Evolutionary conservation across 1,284 basidiomycete genomes (phyloP), one percentile per base, ranked within the genome.

Genomic region (Phylloboletellus chloephorus): DNA sequence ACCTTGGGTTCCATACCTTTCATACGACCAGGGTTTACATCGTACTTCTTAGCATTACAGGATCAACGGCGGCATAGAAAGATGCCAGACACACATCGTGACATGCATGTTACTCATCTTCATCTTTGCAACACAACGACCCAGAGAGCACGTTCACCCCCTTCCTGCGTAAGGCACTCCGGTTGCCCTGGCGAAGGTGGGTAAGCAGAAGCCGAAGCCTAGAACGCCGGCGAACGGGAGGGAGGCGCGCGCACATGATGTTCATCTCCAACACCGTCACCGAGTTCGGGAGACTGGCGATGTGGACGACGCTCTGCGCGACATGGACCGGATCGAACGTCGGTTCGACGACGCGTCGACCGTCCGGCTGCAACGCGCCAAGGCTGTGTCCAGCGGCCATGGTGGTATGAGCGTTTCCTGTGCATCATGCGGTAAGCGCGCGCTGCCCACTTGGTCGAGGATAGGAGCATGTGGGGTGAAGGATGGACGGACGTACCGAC

Each of bases 191-290:
- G 26, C 19, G 30, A 13, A 17, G 33, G 16, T 2, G 15, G 3
- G 19, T n/a, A n/a, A n/a, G n/a, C n/a, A n/a, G n/a, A n/a, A n/a
- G n/a, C n/a, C n/a, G n/a, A n/a, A n/a, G n/a, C n/a, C n/a, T n/a
- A n/a, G n/a, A n/a, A n/a, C n/a, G n/a, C n/a, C n/a, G n/a, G n/a
- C n/a, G n/a, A n/a, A n/a, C n/a, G n/a, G n/a, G 21, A 31, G 12
- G 24, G 10, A 10, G 29, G 29, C 33, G 41, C 4, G 69, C 83
- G 51, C 52, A 87, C 86, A 88, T 82, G 55, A 89, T 79, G 34
- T 75, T 82, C 54, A 83, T 71, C 23, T 80, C 73, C 30, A 88
- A 71, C 37, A 90, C 74, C 19, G 82, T 80, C 2, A 86, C 81
- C 37, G 79, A 73, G 12, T 72, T 69, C 0, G 84, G 83, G 28